Evolutionary conservation across 768 basidiomycete genomes (phyloP).

Genomic region (Botryobasidium botryosum): DNA sequence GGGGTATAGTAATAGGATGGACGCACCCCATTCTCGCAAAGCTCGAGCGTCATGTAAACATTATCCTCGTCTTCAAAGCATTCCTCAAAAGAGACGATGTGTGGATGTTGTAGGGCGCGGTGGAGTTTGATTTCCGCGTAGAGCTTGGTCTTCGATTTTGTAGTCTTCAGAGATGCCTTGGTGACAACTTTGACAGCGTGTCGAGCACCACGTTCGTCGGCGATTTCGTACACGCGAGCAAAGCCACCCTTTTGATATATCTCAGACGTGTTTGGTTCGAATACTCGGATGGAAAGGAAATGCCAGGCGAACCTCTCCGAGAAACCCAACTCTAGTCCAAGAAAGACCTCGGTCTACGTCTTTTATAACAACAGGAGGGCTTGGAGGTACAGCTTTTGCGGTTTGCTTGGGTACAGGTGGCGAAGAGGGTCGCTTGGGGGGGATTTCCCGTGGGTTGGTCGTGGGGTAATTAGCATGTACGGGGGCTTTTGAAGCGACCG

Average conservation of each 20-base stretch:
- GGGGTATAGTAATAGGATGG: not conserved
- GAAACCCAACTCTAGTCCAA: slow-evolving; percentile 59
- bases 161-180: slow-evolving; percentile 81
- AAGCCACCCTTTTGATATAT: slow-evolving; percentile 55
- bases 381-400: slow-evolving; percentile 63
- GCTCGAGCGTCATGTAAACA: slow-evolving; percentile 93
- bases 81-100: slow-evolving; percentile 82
- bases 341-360: slow-evolving; percentile 41
- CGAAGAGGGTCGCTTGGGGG: no score
- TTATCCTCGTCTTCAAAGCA: slow-evolving; percentile 93
- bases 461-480: no score
- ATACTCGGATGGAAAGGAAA: not conserved
- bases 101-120: slow-evolving; percentile 73
- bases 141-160: slow-evolving; percentile 96
- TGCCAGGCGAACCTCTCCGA: slow-evolving; percentile 55
- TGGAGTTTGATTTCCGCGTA: slow-evolving; percentile 99
- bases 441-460: no score
- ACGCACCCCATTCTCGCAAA: slow-evolving; percentile 64
- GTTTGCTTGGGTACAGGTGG: slow-evolving; percentile 69
- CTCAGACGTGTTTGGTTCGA: not conserved
- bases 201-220: slow-evolving; percentile 43
- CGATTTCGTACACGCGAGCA: slow-evolving; percentile 91
- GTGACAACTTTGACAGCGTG: slow-evolving; percentile 90
- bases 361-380: slow-evolving; percentile 57
- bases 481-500: no score